phyloP scores from a whole-genome alignment of 345 rosid species.

The Camelina hispida region DNA sequence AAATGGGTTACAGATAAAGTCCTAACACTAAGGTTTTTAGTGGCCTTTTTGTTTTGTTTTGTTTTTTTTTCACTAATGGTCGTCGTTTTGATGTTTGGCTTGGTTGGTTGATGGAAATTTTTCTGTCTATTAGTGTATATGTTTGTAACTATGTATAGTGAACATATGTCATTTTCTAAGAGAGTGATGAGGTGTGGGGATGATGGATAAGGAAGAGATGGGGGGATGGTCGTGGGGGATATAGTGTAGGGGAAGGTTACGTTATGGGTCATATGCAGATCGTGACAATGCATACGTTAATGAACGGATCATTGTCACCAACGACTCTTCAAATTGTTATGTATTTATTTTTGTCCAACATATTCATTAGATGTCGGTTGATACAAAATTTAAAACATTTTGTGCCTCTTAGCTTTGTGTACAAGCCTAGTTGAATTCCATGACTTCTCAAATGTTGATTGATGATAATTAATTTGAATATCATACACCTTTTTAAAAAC shows the following conservation, averaged over 20 bases:
- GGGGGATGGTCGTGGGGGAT: slow-evolving; percentile 29
- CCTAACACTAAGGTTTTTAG: too few species aligned
- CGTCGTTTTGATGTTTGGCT: too few species aligned
- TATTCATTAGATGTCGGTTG: slow-evolving; percentile 2
- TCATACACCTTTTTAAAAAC: background rate
- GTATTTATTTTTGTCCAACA: background rate
- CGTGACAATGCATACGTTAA: slow-evolving; percentile 38
- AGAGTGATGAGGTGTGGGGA: slow-evolving; percentile 28
- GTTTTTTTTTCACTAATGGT: too few species aligned
- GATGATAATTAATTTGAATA: background rate
- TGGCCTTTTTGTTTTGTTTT: too few species aligned
- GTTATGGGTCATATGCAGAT: slow-evolving; percentile 33
- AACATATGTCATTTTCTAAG: background rate
- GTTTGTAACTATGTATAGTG: background rate
- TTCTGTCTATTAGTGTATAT: too few species aligned
- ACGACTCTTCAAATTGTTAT: background rate
- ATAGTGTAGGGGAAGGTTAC: slow-evolving; percentile 8
- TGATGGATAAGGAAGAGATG: slow-evolving; percentile 26
- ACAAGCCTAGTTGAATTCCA: background rate
- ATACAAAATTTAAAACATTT: background rate
- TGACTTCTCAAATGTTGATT: background rate
- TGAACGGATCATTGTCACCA: slow-evolving; percentile 28
- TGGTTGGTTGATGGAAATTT: too few species aligned
- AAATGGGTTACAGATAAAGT: too few species aligned
- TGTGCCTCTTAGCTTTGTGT: slow-evolving; percentile 16